A percentile compares a stretch with the other conserved stretches of the same genome.
phyloP scores from a whole-genome alignment of 2,329 filamentous ascomycete species.

The Dactylellina cionopaga region DNA sequence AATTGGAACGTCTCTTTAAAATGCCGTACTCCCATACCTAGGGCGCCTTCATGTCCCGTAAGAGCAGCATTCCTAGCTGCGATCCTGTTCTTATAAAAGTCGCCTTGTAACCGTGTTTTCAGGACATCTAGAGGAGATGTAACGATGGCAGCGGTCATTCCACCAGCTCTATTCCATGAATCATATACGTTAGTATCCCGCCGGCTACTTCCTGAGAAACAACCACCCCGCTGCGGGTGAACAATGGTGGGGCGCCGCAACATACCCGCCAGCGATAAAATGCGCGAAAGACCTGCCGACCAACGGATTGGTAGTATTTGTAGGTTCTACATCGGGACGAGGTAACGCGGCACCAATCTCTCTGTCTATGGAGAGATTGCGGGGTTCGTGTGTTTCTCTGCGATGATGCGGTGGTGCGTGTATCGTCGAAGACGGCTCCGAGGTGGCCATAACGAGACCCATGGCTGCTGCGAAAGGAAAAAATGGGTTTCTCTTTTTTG shows the following conservation, averaged over 20 bases:
- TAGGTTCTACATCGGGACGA: conserved; percentile 46
- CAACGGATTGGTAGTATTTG: conserved; percentile 45
- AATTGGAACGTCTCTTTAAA: conserved; percentile 88
- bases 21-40: conserved; percentile 64
- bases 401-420: conserved; percentile 24
- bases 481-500: neutral
- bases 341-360: conserved; percentile 48
- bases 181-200: no score
- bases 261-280: conserved; percentile 88
- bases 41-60: conserved; percentile 35
- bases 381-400: conserved; percentile 33
- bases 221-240: neutral
- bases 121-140: conserved; percentile 93
- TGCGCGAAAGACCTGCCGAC: conserved; percentile 84
- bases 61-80: conserved; percentile 39
- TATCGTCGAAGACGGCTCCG: conserved; percentile 23
- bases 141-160: conserved; percentile 90
- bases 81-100: conserved; percentile 90
- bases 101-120: conserved; percentile 91
- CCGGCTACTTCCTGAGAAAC: no score
- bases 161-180: conserved; percentile 87
- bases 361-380: conserved; percentile 44
- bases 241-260: conserved; percentile 53
- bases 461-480: conserved; percentile 23
- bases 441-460: conserved; percentile 37